These are phyloP conservation scores for Westerdykella ornata DNA, from an alignment of 2,329 filamentous ascomycete species.

Conservation along the genomic window DNA sequence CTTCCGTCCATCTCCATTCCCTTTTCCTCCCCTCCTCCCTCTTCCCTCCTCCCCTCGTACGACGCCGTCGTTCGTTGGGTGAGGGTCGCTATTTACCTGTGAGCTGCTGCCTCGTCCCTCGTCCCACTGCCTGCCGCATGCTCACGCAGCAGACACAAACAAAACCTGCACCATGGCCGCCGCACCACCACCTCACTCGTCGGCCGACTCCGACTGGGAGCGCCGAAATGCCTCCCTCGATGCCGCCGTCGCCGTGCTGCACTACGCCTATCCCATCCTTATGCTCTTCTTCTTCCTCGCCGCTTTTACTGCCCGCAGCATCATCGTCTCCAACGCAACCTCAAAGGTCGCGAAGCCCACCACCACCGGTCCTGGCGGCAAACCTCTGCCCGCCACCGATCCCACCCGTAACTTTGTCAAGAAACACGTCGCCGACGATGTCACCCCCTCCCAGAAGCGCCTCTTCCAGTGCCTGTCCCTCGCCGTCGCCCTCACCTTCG, in stretches of 20 bases:
- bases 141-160: neutral
- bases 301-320: conserved; percentile 56
- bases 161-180: conserved; percentile 13
- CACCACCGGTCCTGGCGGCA: conserved; percentile 75
- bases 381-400: conserved; percentile 67
- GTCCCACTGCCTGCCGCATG: neutral
- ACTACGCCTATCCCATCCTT: conserved; percentile 57
- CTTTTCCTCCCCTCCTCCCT: conserved; percentile 9
- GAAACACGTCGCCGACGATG: conserved; percentile 46
- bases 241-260: conserved; percentile 35
- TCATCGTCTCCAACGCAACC: conserved; percentile 45
- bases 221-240: conserved; percentile 1
- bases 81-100: conserved; percentile 9
- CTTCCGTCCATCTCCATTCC: conserved; percentile 4
- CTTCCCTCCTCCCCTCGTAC: conserved; percentile 5
- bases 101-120: conserved; percentile 3
- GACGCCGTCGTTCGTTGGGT: conserved; percentile 3
- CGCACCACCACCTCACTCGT: neutral
- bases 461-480: conserved; percentile 70
- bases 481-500: conserved; percentile 65
- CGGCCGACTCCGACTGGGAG: conserved; percentile 8
- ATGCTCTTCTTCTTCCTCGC: conserved; percentile 58
- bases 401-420: conserved; percentile 40
- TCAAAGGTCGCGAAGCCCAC: conserved; percentile 42
- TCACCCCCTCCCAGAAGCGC: conserved; percentile 61